Conservation (phyloP, 129 eudicot species). For the Glebionis coronaria region DNA sequence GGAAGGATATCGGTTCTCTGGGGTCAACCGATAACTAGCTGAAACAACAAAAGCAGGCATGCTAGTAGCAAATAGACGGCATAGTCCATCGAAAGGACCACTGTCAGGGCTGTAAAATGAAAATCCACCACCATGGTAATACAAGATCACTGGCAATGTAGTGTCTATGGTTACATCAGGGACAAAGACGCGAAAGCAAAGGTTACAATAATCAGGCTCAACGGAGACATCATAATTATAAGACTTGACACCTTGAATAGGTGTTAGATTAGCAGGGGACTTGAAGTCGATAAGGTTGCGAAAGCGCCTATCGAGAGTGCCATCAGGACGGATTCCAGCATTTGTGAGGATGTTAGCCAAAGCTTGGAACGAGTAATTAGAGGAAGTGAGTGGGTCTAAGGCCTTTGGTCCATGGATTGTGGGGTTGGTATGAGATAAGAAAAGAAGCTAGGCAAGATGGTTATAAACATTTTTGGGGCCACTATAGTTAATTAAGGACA, state of each 20-base stretch:
- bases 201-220: not conserved
- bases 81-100: not conserved
- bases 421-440: too few relatives aligned
- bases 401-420: not conserved
- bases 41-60: not conserved
- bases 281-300: not conserved
- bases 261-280: too few relatives aligned
- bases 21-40: not conserved
- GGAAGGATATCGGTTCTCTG: not conserved
- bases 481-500: too few relatives aligned
- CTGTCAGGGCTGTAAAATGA: not conserved
- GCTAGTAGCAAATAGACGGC: not conserved
- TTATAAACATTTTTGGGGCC: too few relatives aligned
- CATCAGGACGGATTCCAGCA: not conserved
- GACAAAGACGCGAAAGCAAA: not conserved
- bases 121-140: not conserved
- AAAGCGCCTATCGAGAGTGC: not conserved
- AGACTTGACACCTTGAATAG: too few relatives aligned
- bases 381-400: not conserved
- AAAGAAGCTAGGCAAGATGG: too few relatives aligned
- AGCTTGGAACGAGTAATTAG: not conserved
- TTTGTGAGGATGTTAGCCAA: not conserved
- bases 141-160: not conserved
- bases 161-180: not conserved
- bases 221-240: not conserved